These are phyloP conservation scores for Populus hybrid DNA, from an alignment of 441 rosid species.

Conservation along the genomic window DNA sequence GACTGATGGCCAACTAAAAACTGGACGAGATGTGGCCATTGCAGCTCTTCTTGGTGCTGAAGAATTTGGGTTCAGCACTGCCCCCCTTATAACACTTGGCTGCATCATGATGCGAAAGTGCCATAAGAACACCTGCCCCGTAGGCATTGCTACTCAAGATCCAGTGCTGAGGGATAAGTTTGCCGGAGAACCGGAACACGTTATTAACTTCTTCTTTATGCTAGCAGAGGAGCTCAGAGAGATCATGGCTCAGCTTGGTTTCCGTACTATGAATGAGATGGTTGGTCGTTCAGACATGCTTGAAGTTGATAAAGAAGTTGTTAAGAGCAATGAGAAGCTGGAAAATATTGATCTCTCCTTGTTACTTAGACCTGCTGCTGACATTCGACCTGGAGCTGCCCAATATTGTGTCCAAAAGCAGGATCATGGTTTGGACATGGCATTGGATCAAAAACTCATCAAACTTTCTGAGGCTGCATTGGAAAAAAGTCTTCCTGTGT, in stretches of 20 bases:
- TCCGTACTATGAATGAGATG: conserved; percentile 82
- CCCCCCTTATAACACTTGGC: conserved; percentile 98
- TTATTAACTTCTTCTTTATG: conserved; percentile 98
- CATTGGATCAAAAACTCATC: conserved; percentile 81
- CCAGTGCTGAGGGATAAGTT: conserved; percentile 97
- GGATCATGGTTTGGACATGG: conserved; percentile 97
- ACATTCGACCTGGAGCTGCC: conserved; percentile 93
- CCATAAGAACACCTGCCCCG: conserved; percentile 99
- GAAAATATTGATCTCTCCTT: conserved; percentile 89
- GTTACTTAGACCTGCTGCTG: conserved; percentile 91
- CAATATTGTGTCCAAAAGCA: conserved; percentile 94
- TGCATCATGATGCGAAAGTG: conserved; percentile 99
- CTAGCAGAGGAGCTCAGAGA: conserved; percentile 98
- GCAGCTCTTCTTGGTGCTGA: conserved; percentile 99
- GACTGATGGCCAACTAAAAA: conserved; percentile 99
- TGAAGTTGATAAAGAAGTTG: conserved; percentile 91
- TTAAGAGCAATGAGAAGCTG: conserved; percentile 74
- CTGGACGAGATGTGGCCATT: conserved; percentile 97
- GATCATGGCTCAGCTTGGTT: conserved; percentile 96
- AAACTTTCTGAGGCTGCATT: conserved; percentile 68
- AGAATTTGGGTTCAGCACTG: conserved; percentile 99
- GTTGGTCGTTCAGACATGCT: conserved; percentile 99
- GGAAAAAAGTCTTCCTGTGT: conserved; percentile 82
- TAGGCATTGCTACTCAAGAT: conserved; percentile 99
- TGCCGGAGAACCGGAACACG: conserved; percentile 99